Evolutionary conservation across 2,329 filamentous ascomycete species (phyloP).

Genomic region (Arthroderma uncinatum): DNA sequence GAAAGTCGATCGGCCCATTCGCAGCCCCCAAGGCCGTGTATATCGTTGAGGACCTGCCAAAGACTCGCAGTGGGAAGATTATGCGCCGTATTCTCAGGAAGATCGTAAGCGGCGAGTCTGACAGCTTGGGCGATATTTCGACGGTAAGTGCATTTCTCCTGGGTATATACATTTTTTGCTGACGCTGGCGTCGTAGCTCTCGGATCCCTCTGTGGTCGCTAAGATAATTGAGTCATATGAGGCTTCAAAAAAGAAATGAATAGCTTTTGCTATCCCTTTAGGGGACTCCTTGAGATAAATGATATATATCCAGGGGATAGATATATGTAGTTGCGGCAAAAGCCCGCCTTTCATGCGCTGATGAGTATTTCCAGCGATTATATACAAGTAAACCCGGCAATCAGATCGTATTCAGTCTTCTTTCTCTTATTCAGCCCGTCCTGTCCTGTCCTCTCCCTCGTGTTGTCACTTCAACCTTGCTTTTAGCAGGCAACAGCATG

Average conservation of each 20-base stretch:
- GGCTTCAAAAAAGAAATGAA: conserved; percentile 25
- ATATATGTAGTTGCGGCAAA: background rate
- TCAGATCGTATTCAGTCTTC: background rate
- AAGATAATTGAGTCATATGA: conserved; percentile 81
- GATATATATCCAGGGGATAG: background rate
- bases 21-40: conserved; percentile 90
- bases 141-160: conserved; percentile 53
- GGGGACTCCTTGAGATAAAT: background rate
- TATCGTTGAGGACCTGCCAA: conserved; percentile 85
- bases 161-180: background rate
- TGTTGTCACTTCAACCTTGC: too few species aligned
- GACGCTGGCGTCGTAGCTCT: conserved; percentile 48
- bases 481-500: background rate
- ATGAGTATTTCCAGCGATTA: background rate
- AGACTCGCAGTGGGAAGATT: conserved; percentile 97
- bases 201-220: conserved; percentile 77
- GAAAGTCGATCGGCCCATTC: conserved; percentile 95
- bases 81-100: conserved; percentile 96
- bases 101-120: conserved; percentile 93
- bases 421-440: background rate
- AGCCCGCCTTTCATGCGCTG: background rate
- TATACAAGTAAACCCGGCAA: background rate
- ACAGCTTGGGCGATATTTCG: conserved; percentile 84
- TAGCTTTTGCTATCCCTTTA: background rate
- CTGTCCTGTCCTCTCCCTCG: too few species aligned